Conservation (phyloP, 176 grass and related monocot genomes). For the Raddia distichophylla region DNA sequence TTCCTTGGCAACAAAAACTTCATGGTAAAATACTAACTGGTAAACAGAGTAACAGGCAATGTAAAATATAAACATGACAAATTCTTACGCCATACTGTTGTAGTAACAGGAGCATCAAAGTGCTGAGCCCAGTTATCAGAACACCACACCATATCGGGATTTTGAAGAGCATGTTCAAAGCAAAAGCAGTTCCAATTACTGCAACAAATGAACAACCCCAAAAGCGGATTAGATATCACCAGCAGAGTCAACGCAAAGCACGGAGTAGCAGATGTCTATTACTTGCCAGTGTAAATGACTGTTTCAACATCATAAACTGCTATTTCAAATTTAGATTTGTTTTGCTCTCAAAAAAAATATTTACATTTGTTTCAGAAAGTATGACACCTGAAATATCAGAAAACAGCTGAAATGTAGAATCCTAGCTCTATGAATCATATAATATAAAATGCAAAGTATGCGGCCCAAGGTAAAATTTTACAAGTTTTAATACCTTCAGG, state of each 20-base stretch:
- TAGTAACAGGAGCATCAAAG: conserved; percentile 80
- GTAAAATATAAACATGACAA: conserved; percentile 22
- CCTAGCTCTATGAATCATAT: background rate
- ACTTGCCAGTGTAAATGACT: background rate
- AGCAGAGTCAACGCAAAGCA: conserved; percentile 6
- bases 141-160: conserved; percentile 94
- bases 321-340: background rate
- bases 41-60: background rate
- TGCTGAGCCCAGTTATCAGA: conserved; percentile 93
- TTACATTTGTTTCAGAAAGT: conserved; percentile 17
- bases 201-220: conserved; percentile 22
- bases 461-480: conserved; percentile 4
- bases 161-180: conserved; percentile 94
- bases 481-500: conserved; percentile 76
- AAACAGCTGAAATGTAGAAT: background rate
- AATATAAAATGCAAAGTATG: background rate
- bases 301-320: conserved; percentile 6
- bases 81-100: conserved; percentile 92
- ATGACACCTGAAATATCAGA: conserved; percentile 28
- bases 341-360: too few relatives aligned
- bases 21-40: conserved; percentile 8
- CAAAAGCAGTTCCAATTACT: conserved; percentile 99
- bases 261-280: background rate
- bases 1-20: background rate
- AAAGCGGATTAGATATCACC: conserved; percentile 33